Conservation (phyloP, 352 stramenopile genomes). For the Phytophthora podocarpi region DNA sequence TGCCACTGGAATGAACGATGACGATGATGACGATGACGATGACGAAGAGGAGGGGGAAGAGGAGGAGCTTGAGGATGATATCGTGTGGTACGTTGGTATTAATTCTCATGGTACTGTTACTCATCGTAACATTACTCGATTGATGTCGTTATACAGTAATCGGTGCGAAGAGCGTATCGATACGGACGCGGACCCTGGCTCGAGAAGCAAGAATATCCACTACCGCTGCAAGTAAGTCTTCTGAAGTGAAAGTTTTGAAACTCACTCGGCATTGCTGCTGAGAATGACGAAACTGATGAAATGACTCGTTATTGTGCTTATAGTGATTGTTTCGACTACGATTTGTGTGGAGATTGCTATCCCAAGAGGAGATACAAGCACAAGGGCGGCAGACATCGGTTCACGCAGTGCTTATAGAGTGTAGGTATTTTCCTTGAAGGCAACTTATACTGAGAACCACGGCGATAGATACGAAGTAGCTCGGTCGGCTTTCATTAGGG, state of each 20-base stretch:
- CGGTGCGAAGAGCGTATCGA: conserved; percentile 37
- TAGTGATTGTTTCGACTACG: conserved; percentile 83
- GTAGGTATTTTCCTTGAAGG: conserved; percentile 16
- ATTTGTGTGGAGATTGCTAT: conserved; percentile 65
- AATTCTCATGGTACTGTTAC: background rate
- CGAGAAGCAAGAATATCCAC: conserved; percentile 32
- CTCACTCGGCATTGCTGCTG: background rate
- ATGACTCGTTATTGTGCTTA: conserved; percentile 8
- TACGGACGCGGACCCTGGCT: conserved; percentile 23
- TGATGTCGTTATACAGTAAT: conserved; percentile 34
- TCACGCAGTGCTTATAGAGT: conserved; percentile 45
- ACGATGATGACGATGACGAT: conserved; percentile 14
- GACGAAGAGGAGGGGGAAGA: conserved; percentile 32
- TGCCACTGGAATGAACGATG: conserved; percentile 32
- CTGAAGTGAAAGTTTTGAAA: background rate
- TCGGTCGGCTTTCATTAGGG: background rate
- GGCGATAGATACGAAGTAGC: conserved; percentile 20
- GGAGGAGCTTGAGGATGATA: conserved; percentile 43
- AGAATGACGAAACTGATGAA: background rate
- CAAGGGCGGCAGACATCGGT: conserved; percentile 43
- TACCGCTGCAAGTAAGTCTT: conserved; percentile 43
- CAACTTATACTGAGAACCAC: conserved; percentile 4
- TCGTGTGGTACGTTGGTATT: conserved; percentile 48
- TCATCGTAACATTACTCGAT: background rate
- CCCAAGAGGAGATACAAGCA: conserved; percentile 41